phyloP scores from a whole-genome alignment of 2,329 filamentous ascomycete genomes.

The Coniosporium tulheliwenetii region DNA sequence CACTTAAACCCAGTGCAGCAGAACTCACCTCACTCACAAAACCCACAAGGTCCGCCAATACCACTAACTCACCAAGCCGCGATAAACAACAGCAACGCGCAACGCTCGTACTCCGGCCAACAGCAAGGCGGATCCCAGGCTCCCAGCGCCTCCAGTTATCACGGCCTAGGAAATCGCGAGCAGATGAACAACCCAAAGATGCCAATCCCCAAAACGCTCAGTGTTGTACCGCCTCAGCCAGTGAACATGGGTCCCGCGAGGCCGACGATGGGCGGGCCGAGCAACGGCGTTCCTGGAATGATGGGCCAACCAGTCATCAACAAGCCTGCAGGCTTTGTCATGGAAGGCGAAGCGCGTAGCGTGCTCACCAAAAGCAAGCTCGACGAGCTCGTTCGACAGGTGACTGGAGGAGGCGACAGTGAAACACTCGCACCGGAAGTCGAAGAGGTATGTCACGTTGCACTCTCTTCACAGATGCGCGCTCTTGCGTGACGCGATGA shows the following conservation, averaged over 20 bases:
- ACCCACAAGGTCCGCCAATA: slow-evolving; percentile 16
- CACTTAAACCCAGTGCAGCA: slow-evolving; percentile 17
- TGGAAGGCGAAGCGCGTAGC: slow-evolving; percentile 83
- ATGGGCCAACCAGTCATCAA: slow-evolving; percentile 76
- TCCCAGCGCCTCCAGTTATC: not conserved
- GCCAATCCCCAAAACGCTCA: slow-evolving; percentile 69
- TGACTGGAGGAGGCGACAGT: slow-evolving; percentile 67
- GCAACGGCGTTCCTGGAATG: slow-evolving; percentile 61
- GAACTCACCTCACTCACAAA: slow-evolving; percentile 20
- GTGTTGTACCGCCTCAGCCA: slow-evolving; percentile 54
- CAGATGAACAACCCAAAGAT: slow-evolving; percentile 43
- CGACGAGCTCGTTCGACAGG: slow-evolving; percentile 85
- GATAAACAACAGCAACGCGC: slow-evolving; percentile 19
- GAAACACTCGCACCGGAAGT: slow-evolving; percentile 80
- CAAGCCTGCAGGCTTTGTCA: slow-evolving; percentile 67
- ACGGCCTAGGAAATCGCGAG: not conserved
- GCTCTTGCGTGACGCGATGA: not conserved
- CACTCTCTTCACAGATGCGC: slow-evolving; percentile 1
- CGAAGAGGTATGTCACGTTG: slow-evolving; percentile 59
- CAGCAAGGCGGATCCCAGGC: slow-evolving; percentile 2
- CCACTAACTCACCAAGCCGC: slow-evolving; percentile 29
- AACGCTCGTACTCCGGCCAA: slow-evolving; percentile 18
- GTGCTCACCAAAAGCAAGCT: slow-evolving; percentile 97
- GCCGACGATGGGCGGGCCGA: slow-evolving; percentile 70
- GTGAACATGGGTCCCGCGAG: slow-evolving; percentile 57